These are phyloP conservation scores for Suhomyces yuchorum DNA, from an alignment of 1,139 yeast genomes.

Conservation along the genomic window DNA sequence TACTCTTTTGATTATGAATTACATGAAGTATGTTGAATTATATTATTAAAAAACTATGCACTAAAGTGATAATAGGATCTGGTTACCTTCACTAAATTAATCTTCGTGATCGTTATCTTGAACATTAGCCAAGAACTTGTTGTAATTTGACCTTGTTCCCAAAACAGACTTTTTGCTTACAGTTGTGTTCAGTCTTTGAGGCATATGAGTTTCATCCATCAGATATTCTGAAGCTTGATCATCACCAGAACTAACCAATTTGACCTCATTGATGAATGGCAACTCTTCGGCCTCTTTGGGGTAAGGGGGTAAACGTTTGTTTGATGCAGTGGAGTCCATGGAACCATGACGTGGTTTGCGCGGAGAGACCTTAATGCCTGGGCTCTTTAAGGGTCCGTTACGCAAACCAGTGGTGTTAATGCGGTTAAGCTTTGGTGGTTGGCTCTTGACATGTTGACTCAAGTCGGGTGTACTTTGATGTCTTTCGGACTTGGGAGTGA, in stretches of 20 bases:
- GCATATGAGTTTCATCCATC: constrained; percentile 8
- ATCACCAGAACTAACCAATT: constrained; percentile 21
- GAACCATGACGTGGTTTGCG: constrained; percentile 14
- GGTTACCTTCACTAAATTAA: background rate
- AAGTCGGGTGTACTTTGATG: constrained; percentile 24
- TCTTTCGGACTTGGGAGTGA: constrained; percentile 16
- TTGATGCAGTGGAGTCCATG: constrained; percentile 13
- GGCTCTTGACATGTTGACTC: constrained; percentile 9
- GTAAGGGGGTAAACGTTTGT: constrained; percentile 21
- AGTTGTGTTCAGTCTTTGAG: constrained; percentile 34
- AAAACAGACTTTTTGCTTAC: constrained; percentile 40
- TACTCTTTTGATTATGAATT: too few relatives aligned
- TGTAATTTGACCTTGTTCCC: constrained; percentile 45
- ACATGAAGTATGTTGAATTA: background rate
- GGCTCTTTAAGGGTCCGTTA: constrained; percentile 4
- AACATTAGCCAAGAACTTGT: constrained; percentile 40
- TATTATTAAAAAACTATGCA: background rate
- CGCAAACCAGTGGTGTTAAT: constrained; percentile 18
- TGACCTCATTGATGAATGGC: constrained; percentile 44
- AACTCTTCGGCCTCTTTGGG: constrained; percentile 32
- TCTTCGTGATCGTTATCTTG: constrained; percentile 17
- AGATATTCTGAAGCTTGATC: constrained; percentile 11
- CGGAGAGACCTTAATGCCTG: constrained; percentile 5
- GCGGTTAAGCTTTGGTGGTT: constrained; percentile 18
- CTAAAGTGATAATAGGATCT: background rate